Evolutionary conservation across 768 basidiomycete genomes (phyloP), one percentile per base, ranked within the genome.

Genomic region (Leccinum pellstonianum): DNA sequence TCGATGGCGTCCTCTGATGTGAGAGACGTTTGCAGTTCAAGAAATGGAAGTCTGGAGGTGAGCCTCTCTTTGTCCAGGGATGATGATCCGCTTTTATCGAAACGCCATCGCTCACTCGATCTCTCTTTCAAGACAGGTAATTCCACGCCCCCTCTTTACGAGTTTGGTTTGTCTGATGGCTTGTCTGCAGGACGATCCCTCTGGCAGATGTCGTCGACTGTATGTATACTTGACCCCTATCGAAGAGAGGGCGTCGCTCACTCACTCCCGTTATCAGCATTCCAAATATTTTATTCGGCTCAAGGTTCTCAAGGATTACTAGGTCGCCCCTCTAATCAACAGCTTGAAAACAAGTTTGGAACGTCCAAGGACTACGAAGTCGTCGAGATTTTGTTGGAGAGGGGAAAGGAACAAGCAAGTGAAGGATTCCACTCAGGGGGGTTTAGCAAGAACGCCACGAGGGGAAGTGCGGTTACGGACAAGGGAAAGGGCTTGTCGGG

Each of bases 1-100:
- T 37, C 47, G 47, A 53, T 53, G 38, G 37, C 54, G 38, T 37
- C 17, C 27, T 48, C 61, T 65, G 52, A 65, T 47, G 23, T 25
- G 55, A 37, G 53, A 49, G 23, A 49, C 23, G 19, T 58, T 37
- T 41, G 50, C 63, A 91, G 91, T 90, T 76, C 73, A 84, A 84
- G 77, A 88, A 85, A 72, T 93, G 89, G 89, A 88, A 85, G 73
- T 81, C 76, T 10, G 91, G 89, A 81, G 90, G 91, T 91, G 62
- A 77, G 83, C 52, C 25, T 51, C 37, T 12, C 35, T 37, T 48
- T 19, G 59, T 50, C 3, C 33, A 3, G 35, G 23, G 33, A 55
- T 27, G 52, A 33, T 33, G 33, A 33, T 33, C n/a, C 31, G 8
- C 37, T 49, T 59, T 52, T 21, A 56, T 60, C 57, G 57, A 62